phyloP scores from a whole-genome alignment of 1,139 yeast genomes.

The Suhomyces choctaworum region DNA sequence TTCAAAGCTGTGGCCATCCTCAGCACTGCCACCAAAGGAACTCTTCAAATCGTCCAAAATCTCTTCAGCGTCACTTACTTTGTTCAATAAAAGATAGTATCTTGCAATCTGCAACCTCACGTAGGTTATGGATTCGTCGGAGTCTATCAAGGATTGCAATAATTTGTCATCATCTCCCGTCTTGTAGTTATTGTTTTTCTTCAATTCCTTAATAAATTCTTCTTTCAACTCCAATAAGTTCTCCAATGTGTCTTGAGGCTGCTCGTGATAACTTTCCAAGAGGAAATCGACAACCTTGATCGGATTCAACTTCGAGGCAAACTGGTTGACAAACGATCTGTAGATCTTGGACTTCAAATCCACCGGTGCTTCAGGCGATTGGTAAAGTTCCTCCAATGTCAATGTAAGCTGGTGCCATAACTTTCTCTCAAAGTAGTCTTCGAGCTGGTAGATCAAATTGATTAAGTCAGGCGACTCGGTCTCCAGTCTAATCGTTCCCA shows the following conservation, averaged over 20 bases:
- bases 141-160: slow-evolving; percentile 38
- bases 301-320: slow-evolving; percentile 73
- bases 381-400: slow-evolving; percentile 61
- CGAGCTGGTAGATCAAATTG: slow-evolving; percentile 71
- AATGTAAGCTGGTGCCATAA: slow-evolving; percentile 77
- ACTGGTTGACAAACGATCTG: slow-evolving; percentile 66
- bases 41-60: slow-evolving; percentile 62
- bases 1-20: slow-evolving; percentile 45
- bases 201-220: slow-evolving; percentile 44
- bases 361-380: slow-evolving; percentile 30
- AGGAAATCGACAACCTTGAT: slow-evolving; percentile 77
- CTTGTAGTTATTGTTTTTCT: slow-evolving; percentile 26
- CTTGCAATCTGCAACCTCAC: slow-evolving; percentile 80
- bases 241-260: slow-evolving; percentile 53
- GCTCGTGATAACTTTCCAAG: slow-evolving; percentile 47
- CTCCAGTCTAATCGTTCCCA: slow-evolving; percentile 70
- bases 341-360: slow-evolving; percentile 60
- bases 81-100: slow-evolving; percentile 57
- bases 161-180: slow-evolving; percentile 30
- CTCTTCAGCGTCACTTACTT: slow-evolving; percentile 64
- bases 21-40: slow-evolving; percentile 34
- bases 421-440: slow-evolving; percentile 85
- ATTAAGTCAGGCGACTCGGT: slow-evolving; percentile 62
- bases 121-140: slow-evolving; percentile 52
- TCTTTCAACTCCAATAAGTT: slow-evolving; percentile 55